Evolutionary conservation across 1,139 yeast genomes (phyloP).

Genomic region (Blastobotrys capitulatus): DNA sequence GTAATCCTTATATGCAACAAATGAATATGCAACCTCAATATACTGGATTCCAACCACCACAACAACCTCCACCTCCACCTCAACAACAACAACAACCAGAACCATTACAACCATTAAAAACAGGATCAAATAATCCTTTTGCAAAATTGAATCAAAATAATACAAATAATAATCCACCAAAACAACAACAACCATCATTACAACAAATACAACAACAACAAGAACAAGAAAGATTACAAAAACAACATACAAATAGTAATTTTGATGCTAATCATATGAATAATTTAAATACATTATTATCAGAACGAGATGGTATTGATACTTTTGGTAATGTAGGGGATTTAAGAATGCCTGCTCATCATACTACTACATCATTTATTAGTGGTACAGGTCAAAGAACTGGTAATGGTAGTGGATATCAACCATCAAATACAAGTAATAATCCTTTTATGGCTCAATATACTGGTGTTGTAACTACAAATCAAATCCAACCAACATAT

Average conservation of each 20-base stretch:
- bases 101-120: constrained; percentile 53
- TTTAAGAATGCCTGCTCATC: constrained; percentile 86
- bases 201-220: constrained; percentile 31
- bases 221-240: constrained; percentile 25
- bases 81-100: constrained; percentile 36
- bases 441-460: constrained; percentile 79
- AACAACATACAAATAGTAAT: constrained; percentile 20
- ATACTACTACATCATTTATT: constrained; percentile 74
- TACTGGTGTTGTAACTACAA: constrained; percentile 63
- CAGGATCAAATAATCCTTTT: constrained; percentile 91
- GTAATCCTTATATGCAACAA: constrained; percentile 22
- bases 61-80: constrained; percentile 26
- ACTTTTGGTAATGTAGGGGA: constrained; percentile 95
- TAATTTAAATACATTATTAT: constrained; percentile 72
- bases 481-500: constrained; percentile 55
- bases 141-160: constrained; percentile 42
- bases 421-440: constrained; percentile 40
- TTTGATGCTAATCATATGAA: constrained; percentile 25
- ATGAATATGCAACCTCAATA: constrained; percentile 22
- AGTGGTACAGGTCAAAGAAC: constrained; percentile 66
- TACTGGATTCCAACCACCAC: constrained; percentile 13
- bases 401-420: constrained; percentile 17
- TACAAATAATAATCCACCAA: constrained; percentile 13
- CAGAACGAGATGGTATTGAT: constrained; percentile 88
- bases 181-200: constrained; percentile 17